Percentiles rank a stretch among this genome's conserved stretches.
Conservation (phyloP, 257 asterid species). For the Solanum lycopersicoides region DNA sequence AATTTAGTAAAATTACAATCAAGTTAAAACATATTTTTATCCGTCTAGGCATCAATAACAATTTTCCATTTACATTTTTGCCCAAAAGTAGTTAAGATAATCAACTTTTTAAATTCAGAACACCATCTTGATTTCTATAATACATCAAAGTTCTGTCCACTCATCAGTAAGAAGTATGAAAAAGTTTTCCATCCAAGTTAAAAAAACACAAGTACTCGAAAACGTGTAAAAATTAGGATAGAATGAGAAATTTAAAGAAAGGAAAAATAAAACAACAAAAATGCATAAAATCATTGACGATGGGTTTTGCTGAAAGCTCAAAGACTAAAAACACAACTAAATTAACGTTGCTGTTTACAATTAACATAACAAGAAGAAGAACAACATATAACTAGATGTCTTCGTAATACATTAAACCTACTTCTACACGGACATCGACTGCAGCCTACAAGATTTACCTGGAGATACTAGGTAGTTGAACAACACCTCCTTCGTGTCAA, state of each 20-base stretch:
- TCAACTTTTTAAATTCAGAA: not conserved
- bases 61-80: not conserved
- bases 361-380: not conserved
- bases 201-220: not conserved
- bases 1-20: not conserved
- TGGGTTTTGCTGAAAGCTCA: not conserved
- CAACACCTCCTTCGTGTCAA: constrained; percentile 20
- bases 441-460: constrained; percentile 14
- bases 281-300: not conserved
- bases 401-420: not conserved
- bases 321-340: not conserved
- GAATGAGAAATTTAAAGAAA: not conserved
- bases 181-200: not conserved
- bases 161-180: not conserved
- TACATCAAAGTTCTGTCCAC: not conserved
- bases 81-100: not conserved
- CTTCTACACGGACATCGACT: not conserved
- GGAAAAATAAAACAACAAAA: not conserved
- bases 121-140: not conserved
- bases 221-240: not conserved
- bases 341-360: not conserved
- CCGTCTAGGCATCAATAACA: not conserved
- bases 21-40: not conserved
- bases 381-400: not conserved
- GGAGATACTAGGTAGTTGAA: constrained; percentile 19